A percentile compares a stretch with the other conserved stretches of the same genome.
phyloP scores from a whole-genome alignment of 2,329 filamentous ascomycete species.

The Aspergillus sp. region DNA sequence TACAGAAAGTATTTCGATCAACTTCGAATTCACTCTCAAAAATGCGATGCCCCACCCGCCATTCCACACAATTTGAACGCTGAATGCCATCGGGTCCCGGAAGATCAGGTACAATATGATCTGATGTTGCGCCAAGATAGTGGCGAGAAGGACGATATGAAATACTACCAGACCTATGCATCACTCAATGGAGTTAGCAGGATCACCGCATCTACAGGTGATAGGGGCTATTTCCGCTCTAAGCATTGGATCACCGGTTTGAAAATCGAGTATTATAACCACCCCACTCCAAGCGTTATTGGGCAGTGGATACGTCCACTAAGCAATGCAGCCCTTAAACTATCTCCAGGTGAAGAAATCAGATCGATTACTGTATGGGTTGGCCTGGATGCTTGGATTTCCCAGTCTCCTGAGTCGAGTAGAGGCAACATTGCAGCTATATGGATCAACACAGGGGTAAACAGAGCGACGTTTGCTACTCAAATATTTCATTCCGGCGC shows the following conservation, averaged over 20 bases:
- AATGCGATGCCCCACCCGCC: background rate
- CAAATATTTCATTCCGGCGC: background rate
- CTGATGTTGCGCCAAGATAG: conserved; percentile 4
- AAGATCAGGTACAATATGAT: conserved; percentile 15
- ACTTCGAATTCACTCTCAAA: conserved; percentile 11
- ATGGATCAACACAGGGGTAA: conserved; percentile 3
- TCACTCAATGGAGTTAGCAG: conserved; percentile 10
- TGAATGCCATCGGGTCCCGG: conserved; percentile 10
- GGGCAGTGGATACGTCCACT: conserved; percentile 16
- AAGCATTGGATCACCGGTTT: conserved; percentile 9
- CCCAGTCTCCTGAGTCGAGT: background rate
- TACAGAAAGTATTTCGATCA: conserved; percentile 1
- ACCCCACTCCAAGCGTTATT: conserved; percentile 9
- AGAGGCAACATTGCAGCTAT: conserved; percentile 10
- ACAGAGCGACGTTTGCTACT: conserved; percentile 4
- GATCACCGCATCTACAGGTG: conserved; percentile 12
- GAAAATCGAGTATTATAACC: conserved; percentile 13
- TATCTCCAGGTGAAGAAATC: conserved; percentile 8
- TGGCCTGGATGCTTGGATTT: background rate
- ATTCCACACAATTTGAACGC: background rate
- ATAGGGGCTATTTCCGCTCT: conserved; percentile 1
- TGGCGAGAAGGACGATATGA: background rate
- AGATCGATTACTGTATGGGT: conserved; percentile 12
- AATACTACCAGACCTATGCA: conserved; percentile 15
- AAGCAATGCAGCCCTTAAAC: background rate